phyloP scores from a whole-genome alignment of 441 rosid genomes.

The Francoa sonchifolia region DNA sequence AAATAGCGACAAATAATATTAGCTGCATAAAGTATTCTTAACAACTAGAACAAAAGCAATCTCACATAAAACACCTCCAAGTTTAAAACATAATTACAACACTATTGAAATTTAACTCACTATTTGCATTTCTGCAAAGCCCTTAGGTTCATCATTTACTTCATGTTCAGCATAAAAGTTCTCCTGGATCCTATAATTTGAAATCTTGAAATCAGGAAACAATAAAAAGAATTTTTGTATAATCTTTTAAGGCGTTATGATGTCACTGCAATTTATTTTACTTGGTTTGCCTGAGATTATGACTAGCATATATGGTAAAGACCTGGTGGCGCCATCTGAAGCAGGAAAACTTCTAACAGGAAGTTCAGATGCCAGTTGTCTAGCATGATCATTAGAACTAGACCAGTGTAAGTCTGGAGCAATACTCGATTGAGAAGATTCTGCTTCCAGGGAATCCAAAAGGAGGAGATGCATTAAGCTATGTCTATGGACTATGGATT shows the following conservation, averaged over 20 bases:
- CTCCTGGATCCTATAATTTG: slow-evolving; percentile 28
- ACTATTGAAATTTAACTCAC: slow-evolving; percentile 23
- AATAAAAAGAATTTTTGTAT: background rate
- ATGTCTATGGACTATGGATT: no score
- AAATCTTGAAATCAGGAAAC: slow-evolving; percentile 4
- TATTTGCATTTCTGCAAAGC: slow-evolving; percentile 19
- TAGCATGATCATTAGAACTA: slow-evolving; percentile 27
- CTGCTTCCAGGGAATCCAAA: slow-evolving; percentile 40
- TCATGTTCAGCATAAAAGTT: slow-evolving; percentile 21
- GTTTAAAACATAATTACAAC: slow-evolving; percentile 1
- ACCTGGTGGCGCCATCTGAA: slow-evolving; percentile 49
- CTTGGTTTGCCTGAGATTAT: no score
- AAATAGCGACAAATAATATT: slow-evolving; percentile 8
- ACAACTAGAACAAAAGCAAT: background rate
- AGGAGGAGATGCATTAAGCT: background rate
- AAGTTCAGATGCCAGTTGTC: slow-evolving; percentile 31
- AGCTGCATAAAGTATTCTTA: slow-evolving; percentile 1
- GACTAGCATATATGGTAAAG: no score
- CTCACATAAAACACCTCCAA: slow-evolving; percentile 8
- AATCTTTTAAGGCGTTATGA: no score
- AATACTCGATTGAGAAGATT: slow-evolving; percentile 25
- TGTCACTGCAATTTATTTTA: no score
- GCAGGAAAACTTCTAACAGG: slow-evolving; percentile 24
- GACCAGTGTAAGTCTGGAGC: slow-evolving; percentile 25
- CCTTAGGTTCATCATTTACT: slow-evolving; percentile 19